Percentiles rank a stretch among this genome's conserved stretches.
These are phyloP conservation scores for Secale cereale DNA, from an alignment of 176 grass and related monocot genomes.

Conservation along the genomic window DNA sequence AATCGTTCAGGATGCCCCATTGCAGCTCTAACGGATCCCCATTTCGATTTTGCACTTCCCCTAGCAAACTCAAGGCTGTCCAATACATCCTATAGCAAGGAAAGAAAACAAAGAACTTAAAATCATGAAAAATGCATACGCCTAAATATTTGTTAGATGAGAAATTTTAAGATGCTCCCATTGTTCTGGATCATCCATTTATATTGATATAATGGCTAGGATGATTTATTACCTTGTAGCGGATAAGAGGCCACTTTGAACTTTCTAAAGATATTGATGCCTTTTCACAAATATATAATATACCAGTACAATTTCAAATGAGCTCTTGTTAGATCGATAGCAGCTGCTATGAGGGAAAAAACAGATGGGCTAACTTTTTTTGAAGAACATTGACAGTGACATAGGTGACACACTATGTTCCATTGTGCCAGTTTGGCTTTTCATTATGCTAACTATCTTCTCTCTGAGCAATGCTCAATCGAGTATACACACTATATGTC, in stretches of 20 bases:
- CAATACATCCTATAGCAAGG: constrained; percentile 47
- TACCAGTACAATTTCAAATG: background rate
- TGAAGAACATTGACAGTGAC: background rate
- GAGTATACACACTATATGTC: background rate
- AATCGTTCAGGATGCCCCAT: constrained; percentile 73
- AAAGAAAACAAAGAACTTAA: background rate
- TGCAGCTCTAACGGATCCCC: constrained; percentile 62
- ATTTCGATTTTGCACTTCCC: constrained; percentile 52
- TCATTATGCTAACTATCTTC: constrained; percentile 8
- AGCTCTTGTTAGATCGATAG: background rate
- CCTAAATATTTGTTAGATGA: background rate
- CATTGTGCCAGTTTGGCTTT: background rate
- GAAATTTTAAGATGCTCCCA: background rate
- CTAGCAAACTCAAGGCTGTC: constrained; percentile 75
- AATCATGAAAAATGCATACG: background rate
- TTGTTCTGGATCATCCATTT: background rate
- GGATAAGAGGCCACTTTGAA: background rate
- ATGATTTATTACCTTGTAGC: background rate
- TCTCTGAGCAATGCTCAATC: background rate
- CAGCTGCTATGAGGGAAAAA: background rate
- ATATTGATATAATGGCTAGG: background rate
- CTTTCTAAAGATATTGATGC: background rate
- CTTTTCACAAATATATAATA: background rate
- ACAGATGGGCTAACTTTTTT: background rate
- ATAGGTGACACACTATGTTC: background rate